A percentile compares a stretch with the other conserved stretches of the same genome.
Conservation (phyloP, 768 basidiomycete genomes). For the Saitozyma sp. region DNA sequence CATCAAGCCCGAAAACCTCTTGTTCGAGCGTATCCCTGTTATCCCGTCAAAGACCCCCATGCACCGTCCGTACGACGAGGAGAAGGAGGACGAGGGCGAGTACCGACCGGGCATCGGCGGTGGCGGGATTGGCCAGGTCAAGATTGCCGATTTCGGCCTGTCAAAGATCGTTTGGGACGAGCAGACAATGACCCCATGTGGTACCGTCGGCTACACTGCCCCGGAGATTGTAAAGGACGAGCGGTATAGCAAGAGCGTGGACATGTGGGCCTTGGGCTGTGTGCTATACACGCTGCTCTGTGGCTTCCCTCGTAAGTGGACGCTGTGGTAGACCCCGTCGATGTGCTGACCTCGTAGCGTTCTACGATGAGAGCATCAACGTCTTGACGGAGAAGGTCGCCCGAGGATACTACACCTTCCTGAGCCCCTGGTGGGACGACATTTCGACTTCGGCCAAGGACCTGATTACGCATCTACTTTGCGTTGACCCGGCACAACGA, state of each 20-base stretch:
- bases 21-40: constrained; percentile 90
- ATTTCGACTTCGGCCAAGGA: constrained; percentile 87
- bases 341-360: constrained; percentile 63
- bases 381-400: constrained; percentile 98
- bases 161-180: constrained; percentile 99
- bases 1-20: constrained; percentile 96
- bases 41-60: constrained; percentile 74
- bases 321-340: background rate
- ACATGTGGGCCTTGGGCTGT: constrained; percentile 99
- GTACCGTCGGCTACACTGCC: constrained; percentile 99
- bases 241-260: constrained; percentile 66
- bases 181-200: constrained; percentile 98
- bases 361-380: constrained; percentile 98
- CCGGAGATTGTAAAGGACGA: constrained; percentile 99
- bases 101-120: constrained; percentile 89
- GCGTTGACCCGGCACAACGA: constrained; percentile 90
- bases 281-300: constrained; percentile 98
- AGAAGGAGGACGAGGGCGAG: constrained; percentile 97
- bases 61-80: constrained; percentile 89
- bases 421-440: constrained; percentile 99
- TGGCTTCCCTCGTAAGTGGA: constrained; percentile 64
- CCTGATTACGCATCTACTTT: constrained; percentile 87
- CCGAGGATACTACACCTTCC: constrained; percentile 92
- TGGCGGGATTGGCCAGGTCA: constrained; percentile 95
- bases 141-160: constrained; percentile 97